Percentiles rank a stretch among this genome's conserved stretches.
These are phyloP conservation scores for Calonectria multiphialidica DNA, from an alignment of 2,329 filamentous ascomycete genomes.

Conservation along the genomic window DNA sequence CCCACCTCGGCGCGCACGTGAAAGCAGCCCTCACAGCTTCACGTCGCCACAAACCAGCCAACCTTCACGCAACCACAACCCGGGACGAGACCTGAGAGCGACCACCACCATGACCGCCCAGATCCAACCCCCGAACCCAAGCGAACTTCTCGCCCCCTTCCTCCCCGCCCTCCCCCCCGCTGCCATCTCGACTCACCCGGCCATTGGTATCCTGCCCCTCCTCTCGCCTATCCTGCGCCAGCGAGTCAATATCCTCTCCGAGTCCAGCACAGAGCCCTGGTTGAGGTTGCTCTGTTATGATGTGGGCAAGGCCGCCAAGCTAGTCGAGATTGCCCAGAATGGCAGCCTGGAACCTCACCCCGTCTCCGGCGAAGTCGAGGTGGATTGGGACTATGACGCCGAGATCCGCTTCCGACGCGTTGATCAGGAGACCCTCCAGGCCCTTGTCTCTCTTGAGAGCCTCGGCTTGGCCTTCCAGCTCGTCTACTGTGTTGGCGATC, in stretches of 20 bases:
- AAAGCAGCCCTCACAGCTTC: conserved; percentile 17
- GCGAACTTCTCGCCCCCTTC: conserved; percentile 65
- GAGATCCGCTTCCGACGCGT: conserved; percentile 74
- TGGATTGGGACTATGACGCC: conserved; percentile 76
- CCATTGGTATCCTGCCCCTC: conserved; percentile 67
- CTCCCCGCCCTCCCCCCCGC: conserved; percentile 71
- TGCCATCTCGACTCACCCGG: conserved; percentile 68
- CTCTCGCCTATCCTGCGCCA: conserved; percentile 76
- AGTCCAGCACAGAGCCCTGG: conserved; percentile 74
- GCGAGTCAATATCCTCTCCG: conserved; percentile 74
- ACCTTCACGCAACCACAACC: conserved; percentile 2
- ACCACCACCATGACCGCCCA: conserved; percentile 44
- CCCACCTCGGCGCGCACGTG: conserved; percentile 30
- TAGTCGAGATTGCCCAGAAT: conserved; percentile 72
- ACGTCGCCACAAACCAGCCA: background rate
- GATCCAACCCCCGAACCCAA: conserved; percentile 59
- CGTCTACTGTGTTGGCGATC: conserved; percentile 77
- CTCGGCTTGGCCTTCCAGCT: conserved; percentile 74
- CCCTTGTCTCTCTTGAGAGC: conserved; percentile 71
- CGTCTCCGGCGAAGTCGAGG: conserved; percentile 82
- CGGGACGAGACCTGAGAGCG: conserved; percentile 18
- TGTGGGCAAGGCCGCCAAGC: conserved; percentile 63
- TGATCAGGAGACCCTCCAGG: conserved; percentile 81
- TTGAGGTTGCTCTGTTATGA: conserved; percentile 80
- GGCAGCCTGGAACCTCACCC: conserved; percentile 83